Conservation (phyloP, 75 land plant species). For the Pinus tabuliformis region DNA sequence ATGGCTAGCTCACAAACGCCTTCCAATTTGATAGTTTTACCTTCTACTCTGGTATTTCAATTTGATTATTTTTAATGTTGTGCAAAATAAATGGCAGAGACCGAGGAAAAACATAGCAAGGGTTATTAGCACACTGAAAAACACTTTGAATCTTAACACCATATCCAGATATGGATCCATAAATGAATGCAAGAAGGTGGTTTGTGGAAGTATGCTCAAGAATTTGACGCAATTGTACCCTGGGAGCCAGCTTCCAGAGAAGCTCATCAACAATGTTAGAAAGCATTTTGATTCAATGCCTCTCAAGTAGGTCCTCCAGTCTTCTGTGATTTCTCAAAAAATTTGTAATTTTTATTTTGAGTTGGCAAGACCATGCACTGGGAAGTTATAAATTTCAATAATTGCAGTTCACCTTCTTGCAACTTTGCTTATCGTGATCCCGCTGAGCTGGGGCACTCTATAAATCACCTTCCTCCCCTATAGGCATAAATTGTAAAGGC, state of each 20-base stretch:
- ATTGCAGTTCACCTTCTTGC: too few relatives aligned
- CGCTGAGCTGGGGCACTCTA: too few relatives aligned
- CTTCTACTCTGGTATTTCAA: too few relatives aligned
- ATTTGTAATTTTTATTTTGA: neutral
- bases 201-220: conserved; percentile 54
- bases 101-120: conserved; percentile 51
- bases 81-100: conserved; percentile 41
- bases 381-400: too few relatives aligned
- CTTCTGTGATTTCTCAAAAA: neutral
- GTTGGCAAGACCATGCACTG: neutral
- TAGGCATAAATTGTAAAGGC: too few relatives aligned
- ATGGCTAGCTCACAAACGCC: too few relatives aligned
- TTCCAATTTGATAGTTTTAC: too few relatives aligned
- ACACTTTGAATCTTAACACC: conserved; percentile 47
- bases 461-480: too few relatives aligned
- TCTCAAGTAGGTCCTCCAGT: conserved; percentile 31
- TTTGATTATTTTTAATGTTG: too few relatives aligned
- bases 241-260: conserved; percentile 81
- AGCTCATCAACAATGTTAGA: conserved; percentile 60
- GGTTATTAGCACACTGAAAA: conserved; percentile 53
- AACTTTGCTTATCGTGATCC: too few relatives aligned
- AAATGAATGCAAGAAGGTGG: conserved; percentile 22
- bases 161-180: conserved; percentile 11
- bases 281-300: conserved; percentile 79
- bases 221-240: conserved; percentile 64